Conservation (phyloP, 2,329 filamentous ascomycete species). For the Monosporascus sp. region DNA sequence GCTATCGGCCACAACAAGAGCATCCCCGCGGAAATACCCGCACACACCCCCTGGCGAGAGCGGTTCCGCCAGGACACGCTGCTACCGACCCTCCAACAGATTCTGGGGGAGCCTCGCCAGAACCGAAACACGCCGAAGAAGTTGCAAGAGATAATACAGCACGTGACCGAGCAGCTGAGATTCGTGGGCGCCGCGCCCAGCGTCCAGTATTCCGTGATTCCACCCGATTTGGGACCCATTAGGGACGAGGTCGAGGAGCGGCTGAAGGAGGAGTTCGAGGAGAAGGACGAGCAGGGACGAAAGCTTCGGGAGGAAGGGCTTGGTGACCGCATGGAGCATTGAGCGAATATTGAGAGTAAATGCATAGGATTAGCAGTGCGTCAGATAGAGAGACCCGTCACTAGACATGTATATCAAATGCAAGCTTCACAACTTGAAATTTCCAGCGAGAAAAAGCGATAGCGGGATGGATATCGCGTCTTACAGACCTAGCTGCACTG, state of each 20-base stretch:
- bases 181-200: constrained; percentile 83
- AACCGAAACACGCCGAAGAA: constrained; percentile 78
- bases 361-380: no score
- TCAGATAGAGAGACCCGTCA: no score
- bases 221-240: constrained; percentile 65
- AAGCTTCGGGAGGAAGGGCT: constrained; percentile 51
- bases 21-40: constrained; percentile 68
- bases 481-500: no score
- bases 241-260: constrained; percentile 64
- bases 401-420: no score
- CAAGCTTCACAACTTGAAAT: no score
- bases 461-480: no score
- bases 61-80: constrained; percentile 86
- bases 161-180: constrained; percentile 77
- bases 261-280: constrained; percentile 59
- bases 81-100: constrained; percentile 77
- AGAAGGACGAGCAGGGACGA: constrained; percentile 49
- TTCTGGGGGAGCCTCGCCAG: constrained; percentile 59
- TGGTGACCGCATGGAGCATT: constrained; percentile 48
- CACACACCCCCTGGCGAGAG: constrained; percentile 76
- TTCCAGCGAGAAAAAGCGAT: no score
- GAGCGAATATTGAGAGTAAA: not conserved
- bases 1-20: constrained; percentile 69
- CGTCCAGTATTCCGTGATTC: constrained; percentile 76
- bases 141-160: constrained; percentile 67